These are phyloP conservation scores for Phytophthora idaei DNA, from an alignment of 352 stramenopile genomes.

Conservation along the genomic window DNA sequence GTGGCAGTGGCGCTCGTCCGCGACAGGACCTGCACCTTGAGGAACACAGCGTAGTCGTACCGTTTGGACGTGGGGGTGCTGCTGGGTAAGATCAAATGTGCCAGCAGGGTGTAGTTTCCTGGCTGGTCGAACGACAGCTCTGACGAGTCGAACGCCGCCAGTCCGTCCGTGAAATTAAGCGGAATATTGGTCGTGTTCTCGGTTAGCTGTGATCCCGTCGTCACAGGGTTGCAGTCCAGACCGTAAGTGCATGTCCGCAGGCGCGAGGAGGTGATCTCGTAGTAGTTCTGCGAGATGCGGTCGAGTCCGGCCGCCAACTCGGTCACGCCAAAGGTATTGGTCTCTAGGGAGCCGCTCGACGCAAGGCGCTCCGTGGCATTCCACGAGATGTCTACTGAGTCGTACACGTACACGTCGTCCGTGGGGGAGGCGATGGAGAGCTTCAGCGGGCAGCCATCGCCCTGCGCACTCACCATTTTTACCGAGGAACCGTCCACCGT, in stretches of 20 bases:
- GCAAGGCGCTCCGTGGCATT: slow-evolving; percentile 59
- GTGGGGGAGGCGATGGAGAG: slow-evolving; percentile 53
- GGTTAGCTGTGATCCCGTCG: slow-evolving; percentile 41
- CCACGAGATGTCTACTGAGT: slow-evolving; percentile 69
- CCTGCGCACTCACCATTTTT: slow-evolving; percentile 41
- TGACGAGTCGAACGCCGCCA: slow-evolving; percentile 56
- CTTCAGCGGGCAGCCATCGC: slow-evolving; percentile 54
- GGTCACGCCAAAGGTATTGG: slow-evolving; percentile 56
- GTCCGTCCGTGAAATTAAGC: slow-evolving; percentile 58
- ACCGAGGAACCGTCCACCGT: slow-evolving; percentile 45
- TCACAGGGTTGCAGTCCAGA: slow-evolving; percentile 63
- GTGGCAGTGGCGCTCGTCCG: slow-evolving; percentile 28
- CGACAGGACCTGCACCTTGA: slow-evolving; percentile 45
- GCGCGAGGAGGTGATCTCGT: slow-evolving; percentile 60
- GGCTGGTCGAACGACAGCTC: slow-evolving; percentile 56
- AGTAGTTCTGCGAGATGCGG: slow-evolving; percentile 56
- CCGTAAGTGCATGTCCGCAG: slow-evolving; percentile 54
- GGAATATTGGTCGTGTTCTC: slow-evolving; percentile 57
- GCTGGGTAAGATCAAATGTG: slow-evolving; percentile 68
- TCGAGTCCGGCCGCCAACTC: slow-evolving; percentile 53
- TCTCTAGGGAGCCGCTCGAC: slow-evolving; percentile 33
- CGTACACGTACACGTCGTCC: slow-evolving; percentile 55
- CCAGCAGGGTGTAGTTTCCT: slow-evolving; percentile 60
- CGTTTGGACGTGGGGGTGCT: slow-evolving; percentile 43
- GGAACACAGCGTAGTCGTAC: slow-evolving; percentile 74